phyloP scores from a whole-genome alignment of 257 asterid species.

The Dorcoceras hygrometricum region DNA sequence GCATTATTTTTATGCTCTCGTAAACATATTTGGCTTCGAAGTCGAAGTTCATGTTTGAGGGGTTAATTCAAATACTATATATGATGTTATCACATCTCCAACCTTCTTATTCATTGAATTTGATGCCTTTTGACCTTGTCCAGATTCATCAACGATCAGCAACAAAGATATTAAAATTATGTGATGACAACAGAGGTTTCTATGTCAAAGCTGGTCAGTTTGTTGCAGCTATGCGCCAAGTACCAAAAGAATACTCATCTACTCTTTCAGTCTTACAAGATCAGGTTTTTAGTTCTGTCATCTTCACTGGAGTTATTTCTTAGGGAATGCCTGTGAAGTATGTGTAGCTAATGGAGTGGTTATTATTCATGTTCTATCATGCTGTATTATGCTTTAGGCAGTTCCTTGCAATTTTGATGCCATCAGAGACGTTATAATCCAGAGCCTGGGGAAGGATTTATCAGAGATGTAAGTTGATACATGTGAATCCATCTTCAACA shows the following conservation, averaged over 20 bases:
- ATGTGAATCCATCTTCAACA: constrained; percentile 15
- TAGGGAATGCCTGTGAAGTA: constrained; percentile 7
- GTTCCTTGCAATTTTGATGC: constrained; percentile 71
- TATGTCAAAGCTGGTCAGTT: constrained; percentile 97
- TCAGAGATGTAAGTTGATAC: constrained; percentile 64
- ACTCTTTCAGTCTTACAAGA: constrained; percentile 84
- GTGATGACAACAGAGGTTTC: constrained; percentile 83
- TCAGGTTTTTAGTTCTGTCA: constrained; percentile 47
- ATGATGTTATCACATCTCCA: background rate
- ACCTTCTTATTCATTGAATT: constrained; percentile 7
- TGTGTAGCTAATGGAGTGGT: constrained; percentile 13
- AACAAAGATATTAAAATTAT: constrained; percentile 53
- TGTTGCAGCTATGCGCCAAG: constrained; percentile 77
- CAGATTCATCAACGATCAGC: constrained; percentile 91
- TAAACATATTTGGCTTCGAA: background rate
- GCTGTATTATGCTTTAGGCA: constrained; percentile 51
- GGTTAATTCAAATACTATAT: background rate
- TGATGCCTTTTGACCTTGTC: constrained; percentile 19
- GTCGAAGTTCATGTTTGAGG: background rate
- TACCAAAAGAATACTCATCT: constrained; percentile 84
- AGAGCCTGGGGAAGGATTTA: constrained; percentile 63
- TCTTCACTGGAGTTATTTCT: constrained; percentile 4
- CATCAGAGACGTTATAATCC: constrained; percentile 56
- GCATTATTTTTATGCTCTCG: background rate
- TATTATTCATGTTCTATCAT: constrained; percentile 17